These are phyloP conservation scores for Collariella sp. DNA, from an alignment of 495 filamentous ascomycete species.

Conservation along the genomic window DNA sequence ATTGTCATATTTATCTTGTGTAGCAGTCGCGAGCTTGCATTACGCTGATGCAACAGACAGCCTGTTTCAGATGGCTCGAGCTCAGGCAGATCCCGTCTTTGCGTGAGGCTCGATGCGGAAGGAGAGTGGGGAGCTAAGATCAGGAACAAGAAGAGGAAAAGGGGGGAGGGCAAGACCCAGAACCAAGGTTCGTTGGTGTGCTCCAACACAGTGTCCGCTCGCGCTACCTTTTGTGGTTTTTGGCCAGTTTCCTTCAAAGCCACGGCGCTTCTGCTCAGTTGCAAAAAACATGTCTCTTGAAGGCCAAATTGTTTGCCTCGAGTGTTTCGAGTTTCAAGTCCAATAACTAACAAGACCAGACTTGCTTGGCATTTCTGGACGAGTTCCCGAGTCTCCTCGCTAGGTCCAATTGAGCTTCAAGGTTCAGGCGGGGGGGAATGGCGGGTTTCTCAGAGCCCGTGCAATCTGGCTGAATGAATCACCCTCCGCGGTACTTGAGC, in stretches of 20 bases:
- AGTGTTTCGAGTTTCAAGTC: not conserved
- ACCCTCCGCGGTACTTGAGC: constrained; percentile 6
- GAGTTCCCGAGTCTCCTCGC: not conserved
- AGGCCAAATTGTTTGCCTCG: not conserved
- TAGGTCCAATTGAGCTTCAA: not conserved
- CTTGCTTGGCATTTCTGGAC: no score
- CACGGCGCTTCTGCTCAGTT: not conserved
- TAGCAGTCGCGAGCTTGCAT: not conserved
- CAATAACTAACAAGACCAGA: not conserved
- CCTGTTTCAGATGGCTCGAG: constrained; percentile 15
- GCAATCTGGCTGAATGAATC: constrained; percentile 18
- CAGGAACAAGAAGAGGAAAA: not conserved
- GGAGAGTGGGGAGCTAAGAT: not conserved
- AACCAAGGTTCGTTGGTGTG: not conserved
- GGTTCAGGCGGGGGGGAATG: not conserved
- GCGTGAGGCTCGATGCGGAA: not conserved
- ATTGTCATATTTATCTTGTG: not conserved
- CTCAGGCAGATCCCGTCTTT: not conserved
- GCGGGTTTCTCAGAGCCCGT: constrained; percentile 5
- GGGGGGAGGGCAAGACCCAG: not conserved
- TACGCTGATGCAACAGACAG: constrained; percentile 12
- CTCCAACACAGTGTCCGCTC: not conserved
- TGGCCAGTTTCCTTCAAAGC: not conserved
- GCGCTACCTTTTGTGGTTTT: not conserved
- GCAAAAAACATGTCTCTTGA: not conserved